Conservation (phyloP, 495 filamentous ascomycete genomes). For the Annulohypoxylon moriforme region DNA sequence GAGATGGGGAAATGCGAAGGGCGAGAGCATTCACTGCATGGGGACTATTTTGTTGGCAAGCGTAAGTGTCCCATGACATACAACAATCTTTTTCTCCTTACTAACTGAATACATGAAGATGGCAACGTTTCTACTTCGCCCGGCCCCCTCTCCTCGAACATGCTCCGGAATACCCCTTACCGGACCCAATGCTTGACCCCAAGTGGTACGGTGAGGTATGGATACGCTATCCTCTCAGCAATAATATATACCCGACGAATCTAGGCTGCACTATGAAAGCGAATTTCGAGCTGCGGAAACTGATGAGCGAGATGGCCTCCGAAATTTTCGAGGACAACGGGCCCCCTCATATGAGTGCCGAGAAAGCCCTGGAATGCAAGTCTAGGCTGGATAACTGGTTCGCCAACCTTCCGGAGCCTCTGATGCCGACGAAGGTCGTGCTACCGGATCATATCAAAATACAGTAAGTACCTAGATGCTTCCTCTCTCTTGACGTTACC, state of each 20-base stretch:
- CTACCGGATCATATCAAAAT: constrained; percentile 54
- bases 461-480: constrained; percentile 24
- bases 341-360: constrained; percentile 24
- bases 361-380: constrained; percentile 47
- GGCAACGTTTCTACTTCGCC: constrained; percentile 49
- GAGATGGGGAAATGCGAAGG: constrained; percentile 29
- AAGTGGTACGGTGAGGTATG: constrained; percentile 55
- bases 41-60: constrained; percentile 52
- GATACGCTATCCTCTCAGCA: constrained; percentile 50
- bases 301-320: constrained; percentile 47
- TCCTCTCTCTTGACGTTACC: background rate
- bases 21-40: constrained; percentile 53
- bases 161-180: constrained; percentile 47
- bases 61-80: constrained; percentile 41
- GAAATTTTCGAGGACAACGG: constrained; percentile 32
- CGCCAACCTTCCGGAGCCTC: constrained; percentile 47
- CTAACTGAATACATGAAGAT: constrained; percentile 24
- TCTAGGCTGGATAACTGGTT: constrained; percentile 46
- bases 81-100: background rate
- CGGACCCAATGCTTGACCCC: constrained; percentile 45
- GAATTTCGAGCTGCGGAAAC: constrained; percentile 50
- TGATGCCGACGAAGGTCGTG: constrained; percentile 50
- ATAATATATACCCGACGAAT: constrained; percentile 37
- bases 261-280: constrained; percentile 48
- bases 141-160: constrained; percentile 39